Base-by-base conservation (phyloP, 1,139 yeast genomes). In the Kazachstania sp. region DNA sequence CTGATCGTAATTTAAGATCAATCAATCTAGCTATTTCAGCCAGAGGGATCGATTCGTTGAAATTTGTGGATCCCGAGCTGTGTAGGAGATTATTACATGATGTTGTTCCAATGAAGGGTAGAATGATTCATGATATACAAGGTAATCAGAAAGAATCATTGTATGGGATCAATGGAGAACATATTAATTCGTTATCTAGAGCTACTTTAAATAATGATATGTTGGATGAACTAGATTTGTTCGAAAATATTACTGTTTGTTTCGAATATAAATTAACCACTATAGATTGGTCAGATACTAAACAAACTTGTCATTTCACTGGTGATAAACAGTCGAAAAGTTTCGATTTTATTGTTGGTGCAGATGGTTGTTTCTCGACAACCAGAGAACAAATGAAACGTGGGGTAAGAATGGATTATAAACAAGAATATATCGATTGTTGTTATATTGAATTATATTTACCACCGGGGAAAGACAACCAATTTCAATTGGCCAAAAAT, bases 11-110 rank as follows among this genome's bases (percentile, higher is more conserved):
- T 51, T 67, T 82, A 37, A 67, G 86, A 51, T 85, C 95, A 5
- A 88, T 90, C 61, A 90, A 90, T 60, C 72, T 90, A 54, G 96
- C 97, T 0, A 85, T 90, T 15, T 83, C 95, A 46, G 82, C 80
- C 48, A 73, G 97, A 48, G 97, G 97, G 0, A 81, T 88, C 48
- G 66, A 74, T 31, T 86, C 95, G 0, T 66, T 90, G 60, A 69
- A 73, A 45, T 72, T 72, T 46, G 80, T 88, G 3, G 88, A 84
- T 59, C 64, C 68, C 1, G 74, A 67, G 11, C 71, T 87, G 71
- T 78, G 84, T 8, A 66, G 68, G 0, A 64, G 80, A 16, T 74
- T 86, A 2, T 61, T 85, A 54, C 68, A 71, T 37, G 77, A 78
- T 42, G 76, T 85, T 18, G 83, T 86, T 34, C 96, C 96, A 3